Evolutionary conservation across 1,284 basidiomycete species (phyloP).

Genomic region (Ustilago trichophora): DNA sequence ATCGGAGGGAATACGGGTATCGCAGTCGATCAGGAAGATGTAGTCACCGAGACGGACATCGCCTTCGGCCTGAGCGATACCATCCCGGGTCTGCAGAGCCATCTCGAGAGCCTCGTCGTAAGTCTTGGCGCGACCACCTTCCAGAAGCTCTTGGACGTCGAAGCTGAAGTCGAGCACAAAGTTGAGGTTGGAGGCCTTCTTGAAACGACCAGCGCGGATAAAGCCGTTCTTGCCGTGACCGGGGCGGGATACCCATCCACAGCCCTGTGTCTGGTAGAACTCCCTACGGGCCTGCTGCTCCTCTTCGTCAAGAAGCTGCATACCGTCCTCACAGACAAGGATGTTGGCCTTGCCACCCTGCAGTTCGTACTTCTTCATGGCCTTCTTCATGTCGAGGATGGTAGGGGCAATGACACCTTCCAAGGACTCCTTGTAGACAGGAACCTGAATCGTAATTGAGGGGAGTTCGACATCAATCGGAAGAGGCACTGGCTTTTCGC

Average conservation of each 20-base stretch:
- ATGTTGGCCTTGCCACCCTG: slow-evolving; percentile 82
- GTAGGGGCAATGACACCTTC: slow-evolving; percentile 73
- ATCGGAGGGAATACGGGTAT: slow-evolving; percentile 84
- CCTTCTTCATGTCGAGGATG: slow-evolving; percentile 80
- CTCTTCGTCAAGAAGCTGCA: slow-evolving; percentile 73
- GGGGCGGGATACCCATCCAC: slow-evolving; percentile 84
- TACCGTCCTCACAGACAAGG: slow-evolving; percentile 80
- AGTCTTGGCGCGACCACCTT: slow-evolving; percentile 51
- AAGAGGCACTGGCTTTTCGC: slow-evolving; percentile 58
- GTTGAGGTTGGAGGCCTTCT: slow-evolving; percentile 87
- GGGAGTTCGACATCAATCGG: slow-evolving; percentile 69
- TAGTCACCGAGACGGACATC: slow-evolving; percentile 52
- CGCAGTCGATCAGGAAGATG: slow-evolving; percentile 72
- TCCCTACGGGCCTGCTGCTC: slow-evolving; percentile 76
- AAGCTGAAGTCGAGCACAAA: slow-evolving; percentile 86
- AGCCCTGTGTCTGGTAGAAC: slow-evolving; percentile 79
- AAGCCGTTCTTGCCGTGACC: slow-evolving; percentile 74
- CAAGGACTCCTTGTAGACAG: slow-evolving; percentile 76
- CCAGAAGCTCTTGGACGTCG: slow-evolving; percentile 78
- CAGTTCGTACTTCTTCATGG: slow-evolving; percentile 84
- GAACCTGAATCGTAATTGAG: slow-evolving; percentile 80
- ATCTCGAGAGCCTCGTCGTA: slow-evolving; percentile 33
- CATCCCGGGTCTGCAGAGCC: slow-evolving; percentile 69
- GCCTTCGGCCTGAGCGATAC: slow-evolving; percentile 63
- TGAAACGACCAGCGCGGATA: slow-evolving; percentile 83